Percentiles rank a stretch among this genome's conserved stretches.
Evolutionary conservation across 2,329 filamentous ascomycete species (phyloP).

Genomic region (Trichoderma sp.): DNA sequence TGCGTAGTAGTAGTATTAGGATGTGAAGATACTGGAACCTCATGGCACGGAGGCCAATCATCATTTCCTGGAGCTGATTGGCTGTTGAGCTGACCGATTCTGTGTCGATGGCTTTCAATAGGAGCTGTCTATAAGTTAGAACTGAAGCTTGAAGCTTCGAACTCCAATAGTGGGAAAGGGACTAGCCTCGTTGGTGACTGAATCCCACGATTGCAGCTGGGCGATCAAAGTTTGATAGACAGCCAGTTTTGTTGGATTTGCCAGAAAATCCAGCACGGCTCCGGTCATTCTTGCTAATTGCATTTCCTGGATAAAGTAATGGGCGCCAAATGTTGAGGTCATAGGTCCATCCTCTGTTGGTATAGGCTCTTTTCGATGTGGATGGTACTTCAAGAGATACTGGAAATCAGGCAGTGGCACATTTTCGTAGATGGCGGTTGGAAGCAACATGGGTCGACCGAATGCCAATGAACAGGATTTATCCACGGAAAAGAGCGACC

Average conservation of each 20-base stretch:
- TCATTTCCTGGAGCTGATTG: conserved; percentile 3
- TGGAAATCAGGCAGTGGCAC: conserved; percentile 3
- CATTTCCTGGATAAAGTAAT: conserved; percentile 6
- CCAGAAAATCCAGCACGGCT: not conserved
- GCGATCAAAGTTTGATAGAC: not conserved
- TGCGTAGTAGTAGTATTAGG: conserved; percentile 9
- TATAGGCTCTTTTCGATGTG: not conserved
- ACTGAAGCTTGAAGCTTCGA: no score
- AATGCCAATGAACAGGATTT: conserved; percentile 23
- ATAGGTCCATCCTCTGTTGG: not conserved
- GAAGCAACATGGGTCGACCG: conserved; percentile 13
- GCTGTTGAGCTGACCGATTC: not conserved
- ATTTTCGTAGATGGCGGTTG: not conserved
- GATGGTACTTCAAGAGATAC: not conserved
- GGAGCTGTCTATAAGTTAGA: not conserved
- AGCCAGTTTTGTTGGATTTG: not conserved
- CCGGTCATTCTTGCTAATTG: not conserved
- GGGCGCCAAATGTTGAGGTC: not conserved
- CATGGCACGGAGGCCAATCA: conserved; percentile 3
- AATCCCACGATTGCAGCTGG: not conserved
- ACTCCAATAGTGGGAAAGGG: not conserved
- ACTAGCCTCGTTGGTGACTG: not conserved
- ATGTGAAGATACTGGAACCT: conserved; percentile 17
- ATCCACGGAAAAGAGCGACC: conserved; percentile 20
- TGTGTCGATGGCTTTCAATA: not conserved